Base-by-base conservation (phyloP, 176 grass and related monocot genomes). In the Secale cereale region DNA sequence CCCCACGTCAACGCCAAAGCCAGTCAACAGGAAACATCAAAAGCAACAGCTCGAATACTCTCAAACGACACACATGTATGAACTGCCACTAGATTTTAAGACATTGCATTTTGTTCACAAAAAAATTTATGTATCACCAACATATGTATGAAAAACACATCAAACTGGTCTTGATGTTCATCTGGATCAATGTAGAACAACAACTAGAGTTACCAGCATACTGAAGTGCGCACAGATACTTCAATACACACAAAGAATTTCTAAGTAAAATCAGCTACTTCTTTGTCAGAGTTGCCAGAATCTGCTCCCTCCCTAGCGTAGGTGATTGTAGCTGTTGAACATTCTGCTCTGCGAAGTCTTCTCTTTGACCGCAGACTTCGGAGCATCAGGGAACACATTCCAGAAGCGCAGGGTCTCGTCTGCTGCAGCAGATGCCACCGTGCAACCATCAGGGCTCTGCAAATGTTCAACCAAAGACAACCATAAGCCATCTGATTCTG, bases 361-460 rank as follows among this genome's bases (percentile, higher is more conserved):
- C 59, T 40, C 37, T 66, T 86, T 92, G 23, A 62, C 29, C 48
- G 79, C 83, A 74, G 90, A 46, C 46, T 92, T 92, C 22, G 87
- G 81, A 36, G 70, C 57, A 54, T 87, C 87, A 63, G 91, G 87
- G 70, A 92, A 90, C 7, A 92, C 86, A 50, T 86, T 91, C 92
- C 92, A 94, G 61, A 94, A 88, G 35, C 88, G 46, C 8, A 94
- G 64, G 8, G 86, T 91, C 72, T 91, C 92, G 67, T 94, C 92
- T 71, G 83, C 92, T 32, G 88, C 86, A 59, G 88, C 92, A 68
- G 92, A 91, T 84, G 88, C 92, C 23, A 94, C 88, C 4, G 89
- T 90, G 80, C 80, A 83, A 33, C 92, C 88, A 84, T 91, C 88
- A 61, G 92, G 92, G 71, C 92, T 94, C 92, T 94, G 80, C 70